Conservation (phyloP, 345 rosid species). For the Populus euphratica region DNA sequence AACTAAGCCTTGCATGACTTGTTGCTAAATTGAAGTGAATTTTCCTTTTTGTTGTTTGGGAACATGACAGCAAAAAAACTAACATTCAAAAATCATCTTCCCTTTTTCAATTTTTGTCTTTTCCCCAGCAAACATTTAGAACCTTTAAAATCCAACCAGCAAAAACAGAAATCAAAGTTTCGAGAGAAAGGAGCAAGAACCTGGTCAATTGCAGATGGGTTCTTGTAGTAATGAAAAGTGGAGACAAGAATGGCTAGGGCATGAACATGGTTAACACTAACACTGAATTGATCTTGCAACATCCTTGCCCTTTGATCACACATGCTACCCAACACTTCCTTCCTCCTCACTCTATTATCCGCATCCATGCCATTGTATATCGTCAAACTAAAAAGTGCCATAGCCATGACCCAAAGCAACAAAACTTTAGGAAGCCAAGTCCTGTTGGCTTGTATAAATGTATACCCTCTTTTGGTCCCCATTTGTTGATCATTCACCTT, state of each 20-base stretch:
- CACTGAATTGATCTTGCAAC: constrained; percentile 96
- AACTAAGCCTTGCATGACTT: constrained; percentile 2
- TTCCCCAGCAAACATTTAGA: constrained; percentile 1
- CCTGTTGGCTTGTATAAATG: constrained; percentile 64
- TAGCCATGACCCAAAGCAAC: constrained; percentile 51
- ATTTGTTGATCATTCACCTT: constrained; percentile 52
- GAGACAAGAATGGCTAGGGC: constrained; percentile 97
- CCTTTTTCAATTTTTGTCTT: not conserved
- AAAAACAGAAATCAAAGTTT: not conserved
- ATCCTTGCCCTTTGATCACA: constrained; percentile 96
- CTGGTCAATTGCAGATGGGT: constrained; percentile 98
- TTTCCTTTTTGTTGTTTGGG: not conserved
- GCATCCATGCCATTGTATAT: constrained; percentile 64
- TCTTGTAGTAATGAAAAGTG: constrained; percentile 86
- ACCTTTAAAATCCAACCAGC: not conserved
- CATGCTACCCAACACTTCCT: constrained; percentile 75
- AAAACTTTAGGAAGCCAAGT: constrained; percentile 60
- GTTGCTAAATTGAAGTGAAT: not conserved
- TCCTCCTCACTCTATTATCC: constrained; percentile 57
- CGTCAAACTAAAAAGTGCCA: constrained; percentile 39
- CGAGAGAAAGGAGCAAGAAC: constrained; percentile 34
- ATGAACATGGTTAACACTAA: constrained; percentile 97
- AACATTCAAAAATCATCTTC: not conserved
- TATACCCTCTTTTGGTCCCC: constrained; percentile 58
- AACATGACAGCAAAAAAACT: not conserved